Conservation (phyloP, 2,329 filamentous ascomycete species). For the Hypoxylon sp. region DNA sequence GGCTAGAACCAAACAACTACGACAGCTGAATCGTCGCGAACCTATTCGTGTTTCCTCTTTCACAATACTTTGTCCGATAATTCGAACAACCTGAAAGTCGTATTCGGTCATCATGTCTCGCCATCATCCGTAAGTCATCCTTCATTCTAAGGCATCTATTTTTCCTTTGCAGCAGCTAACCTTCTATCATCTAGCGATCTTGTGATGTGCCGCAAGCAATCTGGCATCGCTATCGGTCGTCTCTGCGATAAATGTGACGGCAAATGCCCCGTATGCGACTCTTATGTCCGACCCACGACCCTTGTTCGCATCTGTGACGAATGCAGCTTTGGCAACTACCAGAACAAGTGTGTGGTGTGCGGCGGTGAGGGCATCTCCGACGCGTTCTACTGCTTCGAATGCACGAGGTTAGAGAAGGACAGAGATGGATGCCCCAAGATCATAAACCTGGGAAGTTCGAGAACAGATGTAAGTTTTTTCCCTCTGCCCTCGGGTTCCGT, state of each 20-base stretch:
- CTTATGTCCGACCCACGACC: constrained; percentile 96
- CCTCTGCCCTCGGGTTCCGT: neutral
- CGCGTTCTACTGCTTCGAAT: constrained; percentile 99
- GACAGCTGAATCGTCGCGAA: neutral
- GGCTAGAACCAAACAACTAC: too few species aligned
- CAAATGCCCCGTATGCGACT: constrained; percentile 99
- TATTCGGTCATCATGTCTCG: constrained; percentile 41
- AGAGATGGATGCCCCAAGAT: constrained; percentile 98
- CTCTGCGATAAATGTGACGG: constrained; percentile 99
- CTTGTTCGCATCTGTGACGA: constrained; percentile 99
- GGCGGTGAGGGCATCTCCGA: constrained; percentile 98
- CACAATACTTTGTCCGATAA: constrained; percentile 3
- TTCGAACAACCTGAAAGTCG: neutral
- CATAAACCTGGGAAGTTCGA: constrained; percentile 94
- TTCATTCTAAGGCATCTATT: constrained; percentile 45
- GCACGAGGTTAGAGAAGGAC: constrained; percentile 95
- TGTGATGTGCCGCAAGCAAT: constrained; percentile 99
- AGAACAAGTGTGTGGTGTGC: constrained; percentile 99
- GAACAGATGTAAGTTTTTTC: constrained; percentile 78
- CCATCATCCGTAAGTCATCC: constrained; percentile 45
- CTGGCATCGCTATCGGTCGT: constrained; percentile 96
- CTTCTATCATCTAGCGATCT: constrained; percentile 72
- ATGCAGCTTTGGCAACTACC: constrained; percentile 99
- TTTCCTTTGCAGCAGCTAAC: constrained; percentile 42
- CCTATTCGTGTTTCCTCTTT: constrained; percentile 5